Base-by-base conservation (phyloP, 1,284 basidiomycete genomes). In the Volvariella volvacea region DNA sequence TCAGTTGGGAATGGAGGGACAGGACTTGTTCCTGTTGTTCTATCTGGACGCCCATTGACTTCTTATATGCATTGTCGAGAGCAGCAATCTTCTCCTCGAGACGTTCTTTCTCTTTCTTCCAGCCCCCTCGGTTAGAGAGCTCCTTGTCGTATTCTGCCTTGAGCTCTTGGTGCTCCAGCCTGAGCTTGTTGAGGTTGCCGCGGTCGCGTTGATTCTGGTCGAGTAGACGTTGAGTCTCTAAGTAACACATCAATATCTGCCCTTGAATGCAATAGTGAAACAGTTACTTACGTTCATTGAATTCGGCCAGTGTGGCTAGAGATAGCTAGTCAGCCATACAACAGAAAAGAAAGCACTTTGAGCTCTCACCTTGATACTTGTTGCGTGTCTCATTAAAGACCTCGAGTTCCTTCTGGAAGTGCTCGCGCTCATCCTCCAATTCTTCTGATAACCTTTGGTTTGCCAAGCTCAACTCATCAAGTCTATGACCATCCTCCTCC, bases 61-160 rank as follows among this genome's bases (percentile, higher is more conserved):
- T 73, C 49, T 91, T 84, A 58, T 87, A 91, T 0, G 86, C 89
- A 44, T 80, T 82, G 14, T 77, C 83, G 45, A 91, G 59, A 57
- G 91, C 87, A 7, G 61, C 61, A 42, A 91, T 87, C 70, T 90
- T 90, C 36, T 78, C 83, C 49, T 92, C 88, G 59, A 92, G 67
- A 8, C 87, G 80, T 49, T 91, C 88, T 59, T 82, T 88, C 63
- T 92, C 88, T 52, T 88, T 86, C 68, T 86, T 87, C 88, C 88
- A 92, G 2, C 83, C 78, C 8, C 81, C 76, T 38, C 81, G 81
- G 47, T 76, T 85, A 60, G 86, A 87, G 1, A 83, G 72, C 54
- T 90, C 87, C 51, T 89, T 83, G 48, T 91, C 85, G 52, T 80
- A 82, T 31, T 78, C 75, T 33, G 84, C 63, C 52, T 88, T 83